Conservation (phyloP, 1,139 yeast genomes). For the Zygoascus sp. region DNA sequence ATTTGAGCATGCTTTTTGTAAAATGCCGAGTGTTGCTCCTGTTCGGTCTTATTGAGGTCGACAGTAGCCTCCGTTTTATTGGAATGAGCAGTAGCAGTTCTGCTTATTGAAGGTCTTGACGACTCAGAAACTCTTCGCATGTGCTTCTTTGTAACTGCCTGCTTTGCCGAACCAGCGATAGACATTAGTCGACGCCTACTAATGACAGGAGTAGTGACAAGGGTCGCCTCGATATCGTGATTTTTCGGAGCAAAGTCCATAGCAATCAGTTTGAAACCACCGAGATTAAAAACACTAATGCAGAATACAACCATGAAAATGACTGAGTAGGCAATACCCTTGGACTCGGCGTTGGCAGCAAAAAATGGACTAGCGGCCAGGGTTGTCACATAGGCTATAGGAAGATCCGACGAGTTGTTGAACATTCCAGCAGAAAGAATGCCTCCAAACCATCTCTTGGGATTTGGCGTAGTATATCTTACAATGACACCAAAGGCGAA, state of each 20-base stretch:
- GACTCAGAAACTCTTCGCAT: background rate
- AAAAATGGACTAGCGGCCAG: conserved; percentile 64
- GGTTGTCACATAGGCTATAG: conserved; percentile 84
- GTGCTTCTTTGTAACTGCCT: background rate
- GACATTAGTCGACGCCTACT: background rate
- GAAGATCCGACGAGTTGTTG: conserved; percentile 63
- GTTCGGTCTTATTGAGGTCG: background rate
- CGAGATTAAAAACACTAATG: conserved; percentile 68
- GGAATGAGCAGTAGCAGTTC: background rate
- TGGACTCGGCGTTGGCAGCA: conserved; percentile 53
- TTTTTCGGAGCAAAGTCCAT: conserved; percentile 48
- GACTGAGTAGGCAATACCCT: conserved; percentile 84
- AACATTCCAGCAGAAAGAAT: conserved; percentile 68
- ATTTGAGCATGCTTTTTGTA: conserved; percentile 4
- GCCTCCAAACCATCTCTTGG: conserved; percentile 79
- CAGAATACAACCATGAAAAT: conserved; percentile 71
- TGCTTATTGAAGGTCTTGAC: too few relatives aligned
- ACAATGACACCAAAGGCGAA: conserved; percentile 30
- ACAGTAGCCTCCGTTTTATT: background rate
- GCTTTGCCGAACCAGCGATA: background rate
- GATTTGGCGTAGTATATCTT: conserved; percentile 46
- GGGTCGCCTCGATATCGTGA: background rate
- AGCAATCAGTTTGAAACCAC: conserved; percentile 66
- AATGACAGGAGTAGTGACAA: background rate
- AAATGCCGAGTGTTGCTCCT: conserved; percentile 6